A percentile compares a stretch with the other conserved stretches of the same genome.
These are phyloP conservation scores for Trichoderma asperelloides DNA, from an alignment of 495 filamentous ascomycete genomes.

Conservation along the genomic window DNA sequence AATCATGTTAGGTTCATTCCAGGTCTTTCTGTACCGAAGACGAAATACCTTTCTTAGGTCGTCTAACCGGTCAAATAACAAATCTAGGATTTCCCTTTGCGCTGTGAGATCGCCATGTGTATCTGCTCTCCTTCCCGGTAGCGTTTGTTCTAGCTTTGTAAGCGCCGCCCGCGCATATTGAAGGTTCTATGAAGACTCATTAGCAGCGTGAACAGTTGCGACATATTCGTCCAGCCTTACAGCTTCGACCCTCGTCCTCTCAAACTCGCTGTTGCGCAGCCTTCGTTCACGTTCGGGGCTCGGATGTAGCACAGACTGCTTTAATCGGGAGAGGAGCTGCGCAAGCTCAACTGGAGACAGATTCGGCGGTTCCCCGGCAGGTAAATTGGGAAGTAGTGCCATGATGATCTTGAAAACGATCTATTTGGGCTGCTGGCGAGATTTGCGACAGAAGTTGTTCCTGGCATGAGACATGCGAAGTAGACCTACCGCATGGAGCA, in stretches of 20 bases:
- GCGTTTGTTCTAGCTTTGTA: constrained; percentile 65
- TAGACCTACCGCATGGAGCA: background rate
- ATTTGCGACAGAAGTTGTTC: background rate
- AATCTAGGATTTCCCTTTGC: constrained; percentile 51
- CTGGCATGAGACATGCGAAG: background rate
- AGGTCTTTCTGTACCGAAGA: constrained; percentile 17
- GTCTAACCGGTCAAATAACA: constrained; percentile 51
- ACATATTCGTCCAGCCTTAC: constrained; percentile 33
- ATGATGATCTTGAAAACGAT: background rate
- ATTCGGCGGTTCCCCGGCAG: background rate
- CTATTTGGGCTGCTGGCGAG: background rate
- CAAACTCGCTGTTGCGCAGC: constrained; percentile 55
- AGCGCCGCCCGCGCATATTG: constrained; percentile 72
- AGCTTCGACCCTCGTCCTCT: constrained; percentile 57
- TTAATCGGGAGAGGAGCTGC: constrained; percentile 65
- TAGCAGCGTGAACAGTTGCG: background rate
- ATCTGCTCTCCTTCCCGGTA: constrained; percentile 54
- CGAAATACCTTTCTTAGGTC: constrained; percentile 49
- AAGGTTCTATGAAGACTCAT: constrained; percentile 49
- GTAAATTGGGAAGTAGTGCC: background rate
- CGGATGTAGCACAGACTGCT: constrained; percentile 61
- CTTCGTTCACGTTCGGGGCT: constrained; percentile 47
- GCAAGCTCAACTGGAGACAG: constrained; percentile 46
- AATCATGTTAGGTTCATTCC: background rate
- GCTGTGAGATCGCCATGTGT: constrained; percentile 56